Conservation (phyloP, 2,329 filamentous ascomycete genomes). For the Epichloe aotearoae region DNA sequence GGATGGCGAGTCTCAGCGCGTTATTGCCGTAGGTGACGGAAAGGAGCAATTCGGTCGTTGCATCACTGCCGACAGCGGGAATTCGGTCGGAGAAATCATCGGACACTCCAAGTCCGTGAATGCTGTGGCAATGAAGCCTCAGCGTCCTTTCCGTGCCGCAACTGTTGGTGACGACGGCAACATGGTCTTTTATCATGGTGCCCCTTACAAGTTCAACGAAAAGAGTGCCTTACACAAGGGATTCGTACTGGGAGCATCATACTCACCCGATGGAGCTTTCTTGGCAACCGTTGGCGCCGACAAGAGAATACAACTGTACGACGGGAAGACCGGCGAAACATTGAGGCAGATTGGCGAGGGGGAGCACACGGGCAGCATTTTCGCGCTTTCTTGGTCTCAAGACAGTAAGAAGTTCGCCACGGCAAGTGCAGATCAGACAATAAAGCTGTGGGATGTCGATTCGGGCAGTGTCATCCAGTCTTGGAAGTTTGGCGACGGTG, state of each 20-base stretch:
- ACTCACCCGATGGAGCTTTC: constrained; percentile 72
- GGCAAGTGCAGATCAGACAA: constrained; percentile 84
- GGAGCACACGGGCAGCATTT: constrained; percentile 87
- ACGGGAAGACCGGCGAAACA: constrained; percentile 86
- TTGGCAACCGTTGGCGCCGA: constrained; percentile 90
- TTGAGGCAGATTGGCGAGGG: constrained; percentile 65
- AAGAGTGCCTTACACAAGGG: constrained; percentile 72
- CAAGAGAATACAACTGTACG: constrained; percentile 82
- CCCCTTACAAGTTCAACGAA: constrained; percentile 91
- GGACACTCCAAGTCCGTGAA: constrained; percentile 90
- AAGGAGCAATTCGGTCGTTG: constrained; percentile 89
- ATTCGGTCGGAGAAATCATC: constrained; percentile 86
- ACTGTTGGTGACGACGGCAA: constrained; percentile 85
- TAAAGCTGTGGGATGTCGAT: constrained; percentile 88
- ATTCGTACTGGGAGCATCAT: constrained; percentile 77
- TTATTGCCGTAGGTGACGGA: constrained; percentile 92
- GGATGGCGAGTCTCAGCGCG: constrained; percentile 92
- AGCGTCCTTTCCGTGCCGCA: constrained; percentile 79
- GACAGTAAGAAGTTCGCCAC: constrained; percentile 83
- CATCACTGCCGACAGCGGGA: constrained; percentile 90
- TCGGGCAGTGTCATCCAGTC: constrained; percentile 62
- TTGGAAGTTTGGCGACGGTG: constrained; percentile 74
- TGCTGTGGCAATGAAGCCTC: constrained; percentile 75
- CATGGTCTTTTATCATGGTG: constrained; percentile 84
- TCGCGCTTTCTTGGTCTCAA: constrained; percentile 77